These are phyloP conservation scores for Lachancea dasiensis DNA, from an alignment of 805 yeast genomes.

Conservation along the genomic window DNA sequence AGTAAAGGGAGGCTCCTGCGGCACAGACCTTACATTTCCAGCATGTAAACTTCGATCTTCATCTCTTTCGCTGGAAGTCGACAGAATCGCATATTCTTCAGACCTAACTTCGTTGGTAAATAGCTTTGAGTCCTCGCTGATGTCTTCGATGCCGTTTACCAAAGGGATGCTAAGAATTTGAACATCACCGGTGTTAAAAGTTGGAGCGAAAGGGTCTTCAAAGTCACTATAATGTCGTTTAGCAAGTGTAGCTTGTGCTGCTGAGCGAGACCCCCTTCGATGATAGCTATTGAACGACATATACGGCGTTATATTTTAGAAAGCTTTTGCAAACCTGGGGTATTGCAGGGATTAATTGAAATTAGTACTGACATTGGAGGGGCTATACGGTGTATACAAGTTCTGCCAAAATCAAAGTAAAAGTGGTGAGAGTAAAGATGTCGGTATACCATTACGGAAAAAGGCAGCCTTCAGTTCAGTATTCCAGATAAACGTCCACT, in stretches of 20 bases:
- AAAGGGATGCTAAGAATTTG: conserved; percentile 18
- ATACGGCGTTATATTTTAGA: background rate
- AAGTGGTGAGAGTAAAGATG: too few species aligned
- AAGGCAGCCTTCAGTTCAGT: too few species aligned
- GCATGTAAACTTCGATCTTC: conserved; percentile 2
- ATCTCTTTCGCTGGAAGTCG: conserved; percentile 13
- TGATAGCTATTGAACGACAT: conserved; percentile 17
- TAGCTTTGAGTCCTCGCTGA: conserved; percentile 12
- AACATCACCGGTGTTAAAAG: conserved; percentile 10
- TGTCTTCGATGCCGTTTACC: conserved; percentile 5
- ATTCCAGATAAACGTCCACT: too few species aligned
- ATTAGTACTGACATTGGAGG: too few species aligned
- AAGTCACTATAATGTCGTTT: conserved; percentile 7
- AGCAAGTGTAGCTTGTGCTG: conserved; percentile 17
- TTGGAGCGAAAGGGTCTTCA: conserved; percentile 1
- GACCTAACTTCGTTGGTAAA: conserved; percentile 14
- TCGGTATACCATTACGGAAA: too few species aligned
- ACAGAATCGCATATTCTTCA: conserved; percentile 20
- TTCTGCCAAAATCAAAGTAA: too few species aligned
- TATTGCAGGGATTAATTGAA: too few species aligned
- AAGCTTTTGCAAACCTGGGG: too few species aligned
- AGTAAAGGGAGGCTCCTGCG: background rate
- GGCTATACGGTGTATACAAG: too few species aligned
- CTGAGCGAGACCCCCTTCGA: conserved; percentile 18
- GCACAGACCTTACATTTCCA: too few species aligned